Conservation (phyloP, 305 asterid genomes). For the Fraxinus greggii region DNA sequence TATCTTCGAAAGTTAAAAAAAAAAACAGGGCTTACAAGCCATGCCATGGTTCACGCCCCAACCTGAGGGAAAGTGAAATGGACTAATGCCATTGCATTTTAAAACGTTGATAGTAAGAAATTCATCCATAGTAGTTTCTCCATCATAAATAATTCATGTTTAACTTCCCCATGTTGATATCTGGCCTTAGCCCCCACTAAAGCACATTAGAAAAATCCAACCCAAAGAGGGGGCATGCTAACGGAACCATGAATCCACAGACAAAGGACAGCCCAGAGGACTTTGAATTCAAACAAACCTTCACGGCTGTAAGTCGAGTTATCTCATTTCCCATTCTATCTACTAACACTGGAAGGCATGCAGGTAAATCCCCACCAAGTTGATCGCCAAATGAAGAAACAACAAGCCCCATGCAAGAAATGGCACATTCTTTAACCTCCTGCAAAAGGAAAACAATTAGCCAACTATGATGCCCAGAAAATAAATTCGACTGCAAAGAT, state of each 20-base stretch:
- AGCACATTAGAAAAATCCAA: conserved; percentile 2
- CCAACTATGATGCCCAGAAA: conserved; percentile 24
- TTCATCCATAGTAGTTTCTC: not conserved
- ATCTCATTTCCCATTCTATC: conserved; percentile 99
- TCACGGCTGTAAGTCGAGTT: conserved; percentile 97
- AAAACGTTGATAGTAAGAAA: not conserved
- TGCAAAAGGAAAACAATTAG: conserved; percentile 38
- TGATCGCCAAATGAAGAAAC: conserved; percentile 97
- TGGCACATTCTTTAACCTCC: conserved; percentile 99
- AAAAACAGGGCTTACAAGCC: not conserved
- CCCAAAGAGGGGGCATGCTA: conserved; percentile 15
- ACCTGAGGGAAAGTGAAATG: not conserved
- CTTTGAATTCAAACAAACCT: conserved; percentile 50
- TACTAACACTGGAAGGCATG: conserved; percentile 98
- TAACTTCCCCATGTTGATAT: conserved; percentile 2
- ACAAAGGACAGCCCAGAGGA: conserved; percentile 12
- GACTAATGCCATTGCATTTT: not conserved
- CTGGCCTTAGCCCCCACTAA: not conserved
- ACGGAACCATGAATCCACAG: conserved; percentile 17
- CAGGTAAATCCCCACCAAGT: conserved; percentile 65
- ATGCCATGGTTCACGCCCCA: not conserved
- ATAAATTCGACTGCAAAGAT: conserved; percentile 16
- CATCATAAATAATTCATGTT: conserved; percentile 2
- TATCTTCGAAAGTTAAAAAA: not conserved
- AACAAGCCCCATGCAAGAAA: conserved; percentile 97